These are phyloP conservation scores for Zymoseptoria brevis DNA, from an alignment of 2,329 filamentous ascomycete genomes.

Conservation along the genomic window DNA sequence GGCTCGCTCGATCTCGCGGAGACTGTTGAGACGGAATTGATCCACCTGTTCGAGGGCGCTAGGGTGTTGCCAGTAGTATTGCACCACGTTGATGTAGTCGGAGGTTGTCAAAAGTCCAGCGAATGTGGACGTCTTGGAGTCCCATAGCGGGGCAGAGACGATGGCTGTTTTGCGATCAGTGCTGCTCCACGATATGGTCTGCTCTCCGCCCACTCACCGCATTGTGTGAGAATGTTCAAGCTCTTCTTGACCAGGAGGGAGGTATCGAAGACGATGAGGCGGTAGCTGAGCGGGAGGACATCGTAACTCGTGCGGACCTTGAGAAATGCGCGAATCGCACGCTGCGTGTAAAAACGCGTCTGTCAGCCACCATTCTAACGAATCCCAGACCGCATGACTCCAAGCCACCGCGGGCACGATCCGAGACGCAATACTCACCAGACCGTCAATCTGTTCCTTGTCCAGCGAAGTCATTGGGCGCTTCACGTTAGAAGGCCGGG, in stretches of 20 bases:
- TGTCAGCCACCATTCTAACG: conserved; percentile 1
- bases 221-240: conserved; percentile 88
- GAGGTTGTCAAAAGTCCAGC: conserved; percentile 90
- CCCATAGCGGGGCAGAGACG: conserved; percentile 94
- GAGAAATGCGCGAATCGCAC: conserved; percentile 88
- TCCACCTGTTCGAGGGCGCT: conserved; percentile 84
- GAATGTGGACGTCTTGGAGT: conserved; percentile 86
- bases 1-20: conserved; percentile 91
- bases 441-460: conserved; percentile 67
- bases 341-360: conserved; percentile 44
- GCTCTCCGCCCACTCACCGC: conserved; percentile 53
- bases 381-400: neutral
- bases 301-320: conserved; percentile 96
- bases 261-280: conserved; percentile 91
- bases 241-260: conserved; percentile 95
- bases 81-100: conserved; percentile 97
- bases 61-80: conserved; percentile 97
- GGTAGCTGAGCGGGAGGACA: conserved; percentile 90
- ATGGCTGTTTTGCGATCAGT: conserved; percentile 56
- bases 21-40: conserved; percentile 83
- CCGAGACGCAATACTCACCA: conserved; percentile 49
- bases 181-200: neutral
- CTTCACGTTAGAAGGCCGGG: neutral
- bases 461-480: conserved; percentile 45
- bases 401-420: neutral